Evolutionary conservation across 2,329 filamentous ascomycete species (phyloP).

Genomic region (Fusarium sp.): DNA sequence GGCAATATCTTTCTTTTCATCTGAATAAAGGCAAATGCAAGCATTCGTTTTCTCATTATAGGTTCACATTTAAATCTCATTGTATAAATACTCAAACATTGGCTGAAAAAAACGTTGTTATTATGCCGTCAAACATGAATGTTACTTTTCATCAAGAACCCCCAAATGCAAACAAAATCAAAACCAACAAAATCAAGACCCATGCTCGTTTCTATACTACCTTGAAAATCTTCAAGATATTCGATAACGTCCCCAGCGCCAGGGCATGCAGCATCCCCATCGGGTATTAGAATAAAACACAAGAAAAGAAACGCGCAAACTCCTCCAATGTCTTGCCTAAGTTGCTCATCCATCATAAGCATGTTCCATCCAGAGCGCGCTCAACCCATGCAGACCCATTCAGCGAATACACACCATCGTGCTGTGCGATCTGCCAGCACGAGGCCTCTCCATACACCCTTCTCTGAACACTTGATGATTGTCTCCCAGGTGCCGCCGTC

Average conservation of each 20-base stretch:
- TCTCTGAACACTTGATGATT: slow-evolving; percentile 87
- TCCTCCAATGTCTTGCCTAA: slow-evolving; percentile 22
- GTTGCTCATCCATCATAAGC: slow-evolving; percentile 7
- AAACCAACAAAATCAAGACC: slow-evolving; percentile 26
- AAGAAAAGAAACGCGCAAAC: slow-evolving; percentile 36
- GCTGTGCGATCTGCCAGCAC: slow-evolving; percentile 84
- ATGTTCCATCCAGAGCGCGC: slow-evolving; percentile 1
- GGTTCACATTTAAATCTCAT: background rate
- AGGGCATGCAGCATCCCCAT: slow-evolving; percentile 40
- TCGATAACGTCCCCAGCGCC: slow-evolving; percentile 31
- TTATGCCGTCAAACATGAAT: slow-evolving; percentile 27
- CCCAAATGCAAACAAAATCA: slow-evolving; percentile 21
- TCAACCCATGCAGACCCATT: slow-evolving; percentile 71
- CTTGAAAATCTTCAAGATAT: slow-evolving; percentile 18
- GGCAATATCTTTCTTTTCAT: background rate
- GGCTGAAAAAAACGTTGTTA: slow-evolving; percentile 18
- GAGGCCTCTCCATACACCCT: slow-evolving; percentile 79
- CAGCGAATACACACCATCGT: slow-evolving; percentile 90
- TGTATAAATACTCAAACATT: background rate
- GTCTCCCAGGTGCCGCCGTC: slow-evolving; percentile 86
- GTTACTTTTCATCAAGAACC: slow-evolving; percentile 30
- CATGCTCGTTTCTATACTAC: slow-evolving; percentile 30
- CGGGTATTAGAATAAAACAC: slow-evolving; percentile 39
- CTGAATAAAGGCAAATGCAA: background rate
- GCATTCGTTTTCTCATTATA: background rate